Percentiles rank a stretch among this genome's conserved stretches.
Conservation (phyloP, 495 filamentous ascomycete species). For the Hypoxylon crocopeplum region DNA sequence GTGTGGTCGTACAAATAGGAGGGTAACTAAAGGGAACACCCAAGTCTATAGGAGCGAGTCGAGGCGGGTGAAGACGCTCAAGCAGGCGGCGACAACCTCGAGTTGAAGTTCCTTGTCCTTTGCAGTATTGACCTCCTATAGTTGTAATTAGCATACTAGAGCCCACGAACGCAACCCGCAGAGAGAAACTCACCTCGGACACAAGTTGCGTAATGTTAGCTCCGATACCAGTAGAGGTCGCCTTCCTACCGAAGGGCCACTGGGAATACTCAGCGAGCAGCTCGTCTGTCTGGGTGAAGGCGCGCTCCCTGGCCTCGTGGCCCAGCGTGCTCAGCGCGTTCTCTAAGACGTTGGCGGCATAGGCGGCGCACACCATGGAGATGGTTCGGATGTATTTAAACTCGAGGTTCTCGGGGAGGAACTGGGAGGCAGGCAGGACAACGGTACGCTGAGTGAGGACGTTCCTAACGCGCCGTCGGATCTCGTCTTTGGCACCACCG, state of each 20-base stretch:
- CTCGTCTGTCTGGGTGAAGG: conserved; percentile 97
- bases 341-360: conserved; percentile 97
- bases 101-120: conserved; percentile 95
- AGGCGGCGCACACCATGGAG: conserved; percentile 95
- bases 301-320: conserved; percentile 90
- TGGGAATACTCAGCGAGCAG: conserved; percentile 94
- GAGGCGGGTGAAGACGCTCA: conserved; percentile 95
- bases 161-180: background rate
- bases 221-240: conserved; percentile 82
- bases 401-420: conserved; percentile 91
- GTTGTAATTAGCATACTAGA: conserved; percentile 5
- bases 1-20: conserved; percentile 19
- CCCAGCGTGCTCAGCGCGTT: conserved; percentile 94
- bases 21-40: background rate
- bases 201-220: conserved; percentile 92
- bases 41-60: conserved; percentile 81
- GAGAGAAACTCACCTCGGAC: conserved; percentile 60
- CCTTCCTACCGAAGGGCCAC: conserved; percentile 88
- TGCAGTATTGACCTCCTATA: conserved; percentile 73
- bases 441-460: conserved; percentile 93
- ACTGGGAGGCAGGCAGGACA: conserved; percentile 80
- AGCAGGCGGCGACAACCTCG: conserved; percentile 94
- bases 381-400: conserved; percentile 92
- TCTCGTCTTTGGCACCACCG: conserved; percentile 96
- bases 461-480: conserved; percentile 88